Base-by-base conservation (phyloP, 306 rosid genomes). In the Ammopiptanthus mongolicus region DNA sequence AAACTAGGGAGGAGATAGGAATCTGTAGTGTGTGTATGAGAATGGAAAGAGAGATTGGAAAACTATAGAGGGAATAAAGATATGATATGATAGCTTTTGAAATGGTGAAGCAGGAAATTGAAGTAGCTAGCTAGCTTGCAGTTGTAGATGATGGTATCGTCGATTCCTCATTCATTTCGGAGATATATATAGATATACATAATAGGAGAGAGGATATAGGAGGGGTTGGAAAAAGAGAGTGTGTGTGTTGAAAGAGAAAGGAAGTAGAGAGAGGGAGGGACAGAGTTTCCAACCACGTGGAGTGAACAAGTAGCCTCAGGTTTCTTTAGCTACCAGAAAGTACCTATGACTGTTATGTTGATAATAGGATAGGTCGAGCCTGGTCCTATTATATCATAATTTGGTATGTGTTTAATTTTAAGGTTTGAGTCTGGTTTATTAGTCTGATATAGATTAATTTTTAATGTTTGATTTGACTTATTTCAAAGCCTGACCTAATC, bases 281-380 rank as follows among this genome's bases (percentile, higher is more conserved):
- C 21, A 58, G 47, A n/a, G 76, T 36, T 73, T 80, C 75, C 75
- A 77, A 76, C 78, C 87, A 84, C 85, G 87, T 84, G 87, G 83
- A 62, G 59, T 46, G 22, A 75, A 66, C 84, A 76, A 84, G 65
- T 51, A 76, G 18, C 66, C 78, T 63, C 60, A 55, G 7, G 29
- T 75, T 64, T 23, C 50, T 33, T 23, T 44, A 44, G 50, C 11
- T 44, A 44, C 47, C 50, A 41, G 5, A 44, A 12, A 12, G 28
- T 25, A 44, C 50, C 48, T 44, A 44, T 4, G 50, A 44, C 50
- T 2, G 1, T 41, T 4, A 41, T n/a, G n/a, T n/a, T n/a, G n/a
- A n/a, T n/a, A n/a, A n/a, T n/a, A n/a, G n/a, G n/a, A n/a, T n/a
- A n/a, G n/a, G n/a, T n/a, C n/a, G n/a, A n/a, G n/a, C n/a, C n/a